phyloP scores from a whole-genome alignment of 495 filamentous ascomycete genomes.

The Cercophora scortea region DNA sequence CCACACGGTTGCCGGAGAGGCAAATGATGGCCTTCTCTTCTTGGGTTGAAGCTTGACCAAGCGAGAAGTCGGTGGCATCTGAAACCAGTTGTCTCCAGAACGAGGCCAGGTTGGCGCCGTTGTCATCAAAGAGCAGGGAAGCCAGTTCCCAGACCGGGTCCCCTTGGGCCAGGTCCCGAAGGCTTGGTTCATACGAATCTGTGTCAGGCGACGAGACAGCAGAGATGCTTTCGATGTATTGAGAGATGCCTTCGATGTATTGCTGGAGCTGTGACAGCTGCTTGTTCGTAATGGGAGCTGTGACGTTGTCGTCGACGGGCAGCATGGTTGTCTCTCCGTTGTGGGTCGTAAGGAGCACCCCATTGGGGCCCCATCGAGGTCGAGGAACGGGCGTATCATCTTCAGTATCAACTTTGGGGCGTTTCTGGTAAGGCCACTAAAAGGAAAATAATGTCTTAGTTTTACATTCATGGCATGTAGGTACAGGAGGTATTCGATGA shows the following conservation, averaged over 20 bases:
- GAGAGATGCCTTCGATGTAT: slow-evolving; percentile 18
- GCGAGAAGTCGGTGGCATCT: slow-evolving; percentile 42
- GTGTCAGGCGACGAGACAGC: too few relatives aligned
- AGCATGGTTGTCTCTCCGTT: slow-evolving; percentile 16
- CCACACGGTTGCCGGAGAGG: slow-evolving; percentile 67
- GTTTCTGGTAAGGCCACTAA: slow-evolving; percentile 84
- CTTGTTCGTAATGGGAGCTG: not conserved
- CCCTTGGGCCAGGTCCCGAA: slow-evolving; percentile 37
- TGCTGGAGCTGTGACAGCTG: slow-evolving; percentile 20
- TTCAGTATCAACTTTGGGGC: slow-evolving; percentile 54
- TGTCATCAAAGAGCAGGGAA: slow-evolving; percentile 77
- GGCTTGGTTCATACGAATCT: not conserved
- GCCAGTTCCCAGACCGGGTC: slow-evolving; percentile 67
- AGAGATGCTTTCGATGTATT: slow-evolving; percentile 19
- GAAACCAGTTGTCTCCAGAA: slow-evolving; percentile 61
- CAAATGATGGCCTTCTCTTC: slow-evolving; percentile 82
- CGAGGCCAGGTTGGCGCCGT: slow-evolving; percentile 44
- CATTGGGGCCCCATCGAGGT: slow-evolving; percentile 71
- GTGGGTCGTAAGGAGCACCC: slow-evolving; percentile 57
- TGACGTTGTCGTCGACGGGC: slow-evolving; percentile 9
- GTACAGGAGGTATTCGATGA: slow-evolving; percentile 21
- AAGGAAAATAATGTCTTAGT: slow-evolving; percentile 35
- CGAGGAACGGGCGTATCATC: slow-evolving; percentile 54
- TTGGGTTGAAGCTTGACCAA: slow-evolving; percentile 40
- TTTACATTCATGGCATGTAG: slow-evolving; percentile 28